Evolutionary conservation across 495 filamentous ascomycete species (phyloP).

Genomic region (Lineolata rhizophorae): DNA sequence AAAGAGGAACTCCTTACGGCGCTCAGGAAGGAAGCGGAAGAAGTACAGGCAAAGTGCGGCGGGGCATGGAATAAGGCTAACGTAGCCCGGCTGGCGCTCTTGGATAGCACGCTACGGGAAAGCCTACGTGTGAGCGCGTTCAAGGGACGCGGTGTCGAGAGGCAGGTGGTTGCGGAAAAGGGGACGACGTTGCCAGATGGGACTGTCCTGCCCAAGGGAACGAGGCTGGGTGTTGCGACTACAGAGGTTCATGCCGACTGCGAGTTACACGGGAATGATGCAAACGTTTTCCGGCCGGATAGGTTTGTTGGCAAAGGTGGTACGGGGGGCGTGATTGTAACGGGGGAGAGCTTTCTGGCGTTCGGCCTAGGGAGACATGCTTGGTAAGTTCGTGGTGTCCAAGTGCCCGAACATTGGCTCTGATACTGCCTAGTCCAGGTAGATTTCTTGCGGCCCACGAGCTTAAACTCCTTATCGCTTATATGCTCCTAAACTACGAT

Average conservation of each 20-base stretch:
- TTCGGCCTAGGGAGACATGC: not conserved
- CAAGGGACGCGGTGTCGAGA: not conserved
- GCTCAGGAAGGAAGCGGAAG: not conserved
- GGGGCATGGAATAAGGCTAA: not conserved
- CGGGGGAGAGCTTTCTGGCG: not conserved
- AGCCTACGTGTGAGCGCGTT: conserved; percentile 1
- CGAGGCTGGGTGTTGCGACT: not conserved
- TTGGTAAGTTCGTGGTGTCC: too few relatives aligned
- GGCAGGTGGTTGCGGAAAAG: conserved; percentile 1
- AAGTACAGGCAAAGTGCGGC: not conserved
- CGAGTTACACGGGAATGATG: too few relatives aligned
- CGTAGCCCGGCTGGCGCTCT: not conserved
- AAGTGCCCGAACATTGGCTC: too few relatives aligned
- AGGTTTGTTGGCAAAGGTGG: too few relatives aligned
- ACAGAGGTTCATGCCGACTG: too few relatives aligned
- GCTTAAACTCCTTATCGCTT: conserved; percentile 2
- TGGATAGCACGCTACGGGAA: conserved; percentile 1
- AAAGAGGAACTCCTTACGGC: not conserved
- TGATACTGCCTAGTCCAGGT: too few relatives aligned
- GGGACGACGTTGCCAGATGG: conserved; percentile 1
- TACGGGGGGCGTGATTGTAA: too few relatives aligned
- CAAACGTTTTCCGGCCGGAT: too few relatives aligned
- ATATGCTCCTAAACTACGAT: conserved; percentile 3
- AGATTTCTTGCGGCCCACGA: conserved; percentile 5
- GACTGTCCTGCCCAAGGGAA: not conserved